Evolutionary conservation across 768 basidiomycete species (phyloP).

Genomic region (Phaeotremella skinneri): DNA sequence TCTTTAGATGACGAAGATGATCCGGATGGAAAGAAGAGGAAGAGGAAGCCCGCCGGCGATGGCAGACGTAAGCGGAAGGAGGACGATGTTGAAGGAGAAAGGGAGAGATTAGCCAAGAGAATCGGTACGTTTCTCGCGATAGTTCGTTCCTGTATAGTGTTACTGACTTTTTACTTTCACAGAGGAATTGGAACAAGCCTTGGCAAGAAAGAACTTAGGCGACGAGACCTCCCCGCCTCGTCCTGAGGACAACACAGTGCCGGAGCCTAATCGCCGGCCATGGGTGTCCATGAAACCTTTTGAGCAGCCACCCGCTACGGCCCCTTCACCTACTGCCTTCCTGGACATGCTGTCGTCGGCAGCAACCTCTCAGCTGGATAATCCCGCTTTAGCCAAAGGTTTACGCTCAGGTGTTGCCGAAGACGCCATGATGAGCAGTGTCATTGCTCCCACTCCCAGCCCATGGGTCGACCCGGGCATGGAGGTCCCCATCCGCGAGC

Average conservation of each 20-base stretch:
- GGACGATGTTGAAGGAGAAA: conserved; percentile 25
- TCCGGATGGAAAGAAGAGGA: conserved; percentile 20
- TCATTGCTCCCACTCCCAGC: conserved; percentile 8
- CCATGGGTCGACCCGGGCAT: not conserved
- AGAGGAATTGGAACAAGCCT: conserved; percentile 41
- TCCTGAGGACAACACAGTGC: not conserved
- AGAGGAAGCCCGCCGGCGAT: conserved; percentile 20
- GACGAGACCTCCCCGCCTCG: not conserved
- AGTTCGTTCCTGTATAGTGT: not conserved
- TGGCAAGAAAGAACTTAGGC: conserved; percentile 9
- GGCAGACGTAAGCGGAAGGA: conserved; percentile 20
- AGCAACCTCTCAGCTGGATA: conserved; percentile 24
- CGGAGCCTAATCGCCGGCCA: not conserved
- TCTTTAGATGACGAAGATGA: conserved; percentile 10
- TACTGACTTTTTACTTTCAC: not conserved
- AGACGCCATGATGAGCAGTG: conserved; percentile 24
- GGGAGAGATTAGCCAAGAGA: conserved; percentile 29
- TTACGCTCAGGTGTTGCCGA: conserved; percentile 21
- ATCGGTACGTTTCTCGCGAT: conserved; percentile 31
- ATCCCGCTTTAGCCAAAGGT: conserved; percentile 1
- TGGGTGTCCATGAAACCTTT: not conserved
- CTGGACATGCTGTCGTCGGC: conserved; percentile 46
- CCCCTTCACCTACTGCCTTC: conserved; percentile 40
- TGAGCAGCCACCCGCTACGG: not conserved
- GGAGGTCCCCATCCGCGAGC: not conserved